A percentile compares a stretch with the other conserved stretches of the same genome.
phyloP scores from a whole-genome alignment of 495 filamentous ascomycete species.

The Bacidia gigantensis region DNA sequence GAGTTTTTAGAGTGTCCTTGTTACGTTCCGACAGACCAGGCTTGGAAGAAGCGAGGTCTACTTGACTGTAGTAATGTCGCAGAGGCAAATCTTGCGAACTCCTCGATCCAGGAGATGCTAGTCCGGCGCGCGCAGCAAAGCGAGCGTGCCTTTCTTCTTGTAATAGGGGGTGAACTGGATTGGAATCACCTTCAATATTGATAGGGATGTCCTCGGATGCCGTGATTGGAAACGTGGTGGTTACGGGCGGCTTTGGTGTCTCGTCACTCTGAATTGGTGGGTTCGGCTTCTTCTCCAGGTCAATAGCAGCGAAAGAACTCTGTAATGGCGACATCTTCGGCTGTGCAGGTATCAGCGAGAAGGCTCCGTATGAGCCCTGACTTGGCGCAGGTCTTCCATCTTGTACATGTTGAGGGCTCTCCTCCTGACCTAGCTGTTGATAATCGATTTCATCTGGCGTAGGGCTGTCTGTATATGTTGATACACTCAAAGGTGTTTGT shows the following conservation, averaged over 20 bases:
- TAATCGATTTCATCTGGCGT: constrained; percentile 6
- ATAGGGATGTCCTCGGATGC: constrained; percentile 5
- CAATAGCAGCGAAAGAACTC: constrained; percentile 3
- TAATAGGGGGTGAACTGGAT: constrained; percentile 15
- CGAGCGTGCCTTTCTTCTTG: constrained; percentile 16
- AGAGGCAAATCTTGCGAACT: constrained; percentile 15
- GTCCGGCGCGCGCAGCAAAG: constrained; percentile 9
- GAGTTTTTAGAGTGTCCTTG: constrained; percentile 2
- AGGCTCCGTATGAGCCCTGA: constrained; percentile 12
- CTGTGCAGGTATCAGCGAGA: constrained; percentile 14
- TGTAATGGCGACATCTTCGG: constrained; percentile 15
- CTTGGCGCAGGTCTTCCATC: constrained; percentile 7
- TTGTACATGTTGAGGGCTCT: constrained; percentile 6
- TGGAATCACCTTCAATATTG: constrained; percentile 13
- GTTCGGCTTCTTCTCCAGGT: not conserved
- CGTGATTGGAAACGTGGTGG: not conserved
- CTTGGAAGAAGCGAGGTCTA: constrained; percentile 14
- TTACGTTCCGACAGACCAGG: constrained; percentile 7
- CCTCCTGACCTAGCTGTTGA: constrained; percentile 1
- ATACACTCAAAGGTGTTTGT: constrained; percentile 14
- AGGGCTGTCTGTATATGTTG: constrained; percentile 15
- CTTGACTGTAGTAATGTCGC: constrained; percentile 17
- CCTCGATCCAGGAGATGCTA: not conserved
- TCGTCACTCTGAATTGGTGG: not conserved
- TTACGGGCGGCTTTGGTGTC: not conserved